Percentiles rank a stretch among this genome's conserved stretches.
Evolutionary conservation across 371 early-diverging fungal genomes (phyloP).

Genomic region (Mortierella sp.): DNA sequence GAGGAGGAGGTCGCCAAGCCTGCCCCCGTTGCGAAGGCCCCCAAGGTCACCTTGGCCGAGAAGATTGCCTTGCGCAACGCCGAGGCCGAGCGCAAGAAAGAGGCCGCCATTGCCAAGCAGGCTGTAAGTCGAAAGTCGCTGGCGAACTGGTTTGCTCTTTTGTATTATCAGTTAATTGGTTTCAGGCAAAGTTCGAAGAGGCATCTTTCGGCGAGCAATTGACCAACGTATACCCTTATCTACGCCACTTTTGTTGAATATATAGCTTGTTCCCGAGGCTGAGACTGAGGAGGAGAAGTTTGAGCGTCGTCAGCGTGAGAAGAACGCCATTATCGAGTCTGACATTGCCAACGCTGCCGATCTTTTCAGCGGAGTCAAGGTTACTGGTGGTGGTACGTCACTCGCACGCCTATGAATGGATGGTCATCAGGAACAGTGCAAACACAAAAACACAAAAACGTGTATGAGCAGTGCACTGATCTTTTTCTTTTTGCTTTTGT

Average conservation of each 20-base stretch:
- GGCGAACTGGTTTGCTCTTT: too few relatives aligned
- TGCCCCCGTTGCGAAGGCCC: conserved; percentile 59
- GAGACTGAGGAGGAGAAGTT: conserved; percentile 79
- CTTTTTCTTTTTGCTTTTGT: background rate
- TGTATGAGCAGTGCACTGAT: background rate
- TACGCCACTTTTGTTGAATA: background rate
- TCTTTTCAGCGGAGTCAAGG: conserved; percentile 81
- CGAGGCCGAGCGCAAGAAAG: conserved; percentile 75
- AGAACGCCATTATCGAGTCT: conserved; percentile 78
- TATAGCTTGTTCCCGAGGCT: conserved; percentile 53
- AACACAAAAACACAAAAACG: background rate
- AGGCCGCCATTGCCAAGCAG: conserved; percentile 67
- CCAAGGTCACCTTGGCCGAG: conserved; percentile 82
- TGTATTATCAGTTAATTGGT: too few relatives aligned
- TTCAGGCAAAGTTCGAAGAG: too few relatives aligned
- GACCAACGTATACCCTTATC: background rate
- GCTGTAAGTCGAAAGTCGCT: conserved; percentile 60
- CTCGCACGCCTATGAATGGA: background rate
- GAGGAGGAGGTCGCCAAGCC: conserved; percentile 76
- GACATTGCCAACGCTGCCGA: conserved; percentile 90
- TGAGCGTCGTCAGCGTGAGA: conserved; percentile 75
- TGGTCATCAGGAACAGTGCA: background rate
- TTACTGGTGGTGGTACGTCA: conserved; percentile 57
- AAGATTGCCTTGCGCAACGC: conserved; percentile 84
- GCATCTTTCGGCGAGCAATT: background rate